These are phyloP conservation scores for Cyclocybe aegerita DNA, from an alignment of 768 basidiomycete genomes.

Conservation along the genomic window DNA sequence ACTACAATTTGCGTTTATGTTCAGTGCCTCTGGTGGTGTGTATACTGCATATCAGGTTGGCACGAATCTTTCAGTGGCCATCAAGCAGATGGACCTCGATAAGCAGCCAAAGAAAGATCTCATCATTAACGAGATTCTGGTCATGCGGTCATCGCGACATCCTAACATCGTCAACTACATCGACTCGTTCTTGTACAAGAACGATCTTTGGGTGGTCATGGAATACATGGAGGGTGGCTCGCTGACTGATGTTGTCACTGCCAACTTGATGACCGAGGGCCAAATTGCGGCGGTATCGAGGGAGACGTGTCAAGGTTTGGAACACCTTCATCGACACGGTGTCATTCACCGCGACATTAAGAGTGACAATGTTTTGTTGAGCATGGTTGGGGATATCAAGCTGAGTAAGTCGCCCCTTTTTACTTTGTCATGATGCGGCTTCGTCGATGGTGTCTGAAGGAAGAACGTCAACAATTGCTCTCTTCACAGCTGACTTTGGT, in stretches of 20 bases:
- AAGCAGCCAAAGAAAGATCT: conserved; percentile 99
- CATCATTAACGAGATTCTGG: conserved; percentile 99
- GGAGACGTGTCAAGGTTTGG: conserved; percentile 90
- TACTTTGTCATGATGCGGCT: background rate
- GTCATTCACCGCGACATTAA: conserved; percentile 99
- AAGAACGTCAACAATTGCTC: conserved; percentile 5
- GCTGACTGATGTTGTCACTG: conserved; percentile 93
- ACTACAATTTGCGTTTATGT: background rate
- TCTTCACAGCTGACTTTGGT: conserved; percentile 85
- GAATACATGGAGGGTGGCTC: conserved; percentile 99
- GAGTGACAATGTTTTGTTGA: conserved; percentile 94
- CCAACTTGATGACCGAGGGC: conserved; percentile 96
- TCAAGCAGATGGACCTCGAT: conserved; percentile 99
- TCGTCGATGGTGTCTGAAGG: background rate
- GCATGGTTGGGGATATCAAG: conserved; percentile 95
- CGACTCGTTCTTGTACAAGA: conserved; percentile 96
- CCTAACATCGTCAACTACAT: conserved; percentile 99
- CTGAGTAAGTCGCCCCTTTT: conserved; percentile 66
- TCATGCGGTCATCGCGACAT: conserved; percentile 95
- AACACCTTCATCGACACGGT: conserved; percentile 93
- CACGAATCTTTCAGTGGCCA: conserved; percentile 90
- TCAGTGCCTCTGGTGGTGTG: conserved; percentile 93
- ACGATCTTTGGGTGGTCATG: conserved; percentile 99
- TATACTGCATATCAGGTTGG: conserved; percentile 99
- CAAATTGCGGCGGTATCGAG: conserved; percentile 96